Conservation (phyloP, 2,329 filamentous ascomycete species). For the Drechslera avenae region DNA sequence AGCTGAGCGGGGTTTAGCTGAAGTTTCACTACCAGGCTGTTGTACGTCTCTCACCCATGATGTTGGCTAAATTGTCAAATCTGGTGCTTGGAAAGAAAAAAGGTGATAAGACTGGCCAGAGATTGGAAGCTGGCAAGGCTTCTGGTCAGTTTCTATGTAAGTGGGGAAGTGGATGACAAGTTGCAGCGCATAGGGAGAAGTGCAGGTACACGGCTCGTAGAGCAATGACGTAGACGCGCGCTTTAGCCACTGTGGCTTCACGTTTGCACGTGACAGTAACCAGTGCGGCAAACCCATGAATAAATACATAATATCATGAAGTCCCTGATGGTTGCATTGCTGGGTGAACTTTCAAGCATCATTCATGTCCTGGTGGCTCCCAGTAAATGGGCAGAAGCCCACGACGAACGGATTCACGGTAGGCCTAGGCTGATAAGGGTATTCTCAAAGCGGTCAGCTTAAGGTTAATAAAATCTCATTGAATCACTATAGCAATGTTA, state of each 20-base stretch:
- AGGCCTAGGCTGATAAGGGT: no score
- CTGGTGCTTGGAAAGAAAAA: neutral
- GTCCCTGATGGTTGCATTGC: no score
- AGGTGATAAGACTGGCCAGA: neutral
- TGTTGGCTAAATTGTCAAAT: neutral
- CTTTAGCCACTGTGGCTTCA: slow-evolving; percentile 22
- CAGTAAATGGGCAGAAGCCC: no score
- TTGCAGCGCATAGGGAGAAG: neutral
- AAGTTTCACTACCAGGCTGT: slow-evolving; percentile 1
- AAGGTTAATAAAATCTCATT: no score
- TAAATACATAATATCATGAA: no score
- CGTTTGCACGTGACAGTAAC: slow-evolving; percentile 15
- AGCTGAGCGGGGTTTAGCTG: slow-evolving; percentile 25
- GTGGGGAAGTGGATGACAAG: neutral
- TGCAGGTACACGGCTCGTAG: slow-evolving; percentile 9
- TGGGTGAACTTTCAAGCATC: no score
- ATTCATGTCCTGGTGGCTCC: no score
- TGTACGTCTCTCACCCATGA: slow-evolving; percentile 28
- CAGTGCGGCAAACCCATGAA: neutral
- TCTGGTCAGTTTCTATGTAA: neutral
- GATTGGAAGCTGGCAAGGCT: neutral
- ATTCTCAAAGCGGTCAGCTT: no score
- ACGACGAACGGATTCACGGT: no score
- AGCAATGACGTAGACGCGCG: slow-evolving; percentile 25
- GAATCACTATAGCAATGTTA: no score